A percentile compares a stretch with the other conserved stretches of the same genome.
Conservation (phyloP, 2,329 filamentous ascomycete genomes). For the Claviceps sp. region DNA sequence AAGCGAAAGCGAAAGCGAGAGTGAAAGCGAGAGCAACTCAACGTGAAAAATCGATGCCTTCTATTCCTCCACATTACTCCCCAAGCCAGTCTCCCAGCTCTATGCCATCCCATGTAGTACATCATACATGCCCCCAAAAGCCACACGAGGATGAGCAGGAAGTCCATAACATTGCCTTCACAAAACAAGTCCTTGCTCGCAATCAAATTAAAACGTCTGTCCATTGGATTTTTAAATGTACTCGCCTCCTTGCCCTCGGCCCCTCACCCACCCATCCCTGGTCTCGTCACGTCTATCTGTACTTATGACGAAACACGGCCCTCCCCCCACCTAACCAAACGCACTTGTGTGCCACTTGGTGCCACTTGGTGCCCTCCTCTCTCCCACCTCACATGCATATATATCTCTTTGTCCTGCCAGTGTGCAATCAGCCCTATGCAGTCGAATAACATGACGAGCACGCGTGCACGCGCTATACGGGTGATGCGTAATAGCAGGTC, state of each 20-base stretch:
- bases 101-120: too few species aligned
- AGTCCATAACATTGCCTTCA: too few species aligned
- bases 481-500: background rate
- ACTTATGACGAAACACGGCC: background rate
- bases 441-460: background rate
- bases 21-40: too few species aligned
- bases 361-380: background rate
- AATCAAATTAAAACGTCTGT: background rate
- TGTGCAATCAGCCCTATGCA: background rate
- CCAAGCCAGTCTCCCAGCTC: too few species aligned
- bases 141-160: too few species aligned
- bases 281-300: background rate
- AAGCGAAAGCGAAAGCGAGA: too few species aligned
- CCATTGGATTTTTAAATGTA: background rate
- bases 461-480: background rate
- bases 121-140: too few species aligned
- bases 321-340: background rate
- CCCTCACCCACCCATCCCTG: background rate
- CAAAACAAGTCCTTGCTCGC: background rate
- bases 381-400: background rate
- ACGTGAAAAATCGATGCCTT: too few species aligned
- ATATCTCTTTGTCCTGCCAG: background rate
- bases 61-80: too few species aligned
- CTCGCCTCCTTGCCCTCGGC: background rate
- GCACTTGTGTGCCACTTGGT: background rate